phyloP scores from a whole-genome alignment of 208 protist genomes.

The Jaenimonas drosophilae region DNA sequence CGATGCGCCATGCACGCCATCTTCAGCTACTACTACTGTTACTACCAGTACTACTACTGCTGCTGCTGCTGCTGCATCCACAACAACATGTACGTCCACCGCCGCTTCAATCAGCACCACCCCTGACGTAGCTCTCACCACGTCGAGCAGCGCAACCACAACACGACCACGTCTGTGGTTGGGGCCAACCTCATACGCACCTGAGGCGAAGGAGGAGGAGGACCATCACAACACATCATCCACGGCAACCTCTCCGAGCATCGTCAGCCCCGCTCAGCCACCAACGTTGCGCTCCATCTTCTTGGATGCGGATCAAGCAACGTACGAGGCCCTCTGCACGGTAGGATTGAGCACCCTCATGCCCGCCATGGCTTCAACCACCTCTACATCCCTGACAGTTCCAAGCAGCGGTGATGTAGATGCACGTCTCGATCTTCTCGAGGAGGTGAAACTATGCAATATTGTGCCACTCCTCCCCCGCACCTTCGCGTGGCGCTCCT shows the following conservation, averaged over 20 bases:
- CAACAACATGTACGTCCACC: not conserved
- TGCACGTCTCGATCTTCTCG: slow-evolving; percentile 28
- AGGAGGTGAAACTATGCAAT: slow-evolving; percentile 60
- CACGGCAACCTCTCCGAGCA: not conserved
- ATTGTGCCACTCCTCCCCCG: slow-evolving; percentile 41
- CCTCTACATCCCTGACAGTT: no score
- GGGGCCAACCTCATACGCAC: not conserved
- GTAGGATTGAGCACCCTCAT: slow-evolving; percentile 10
- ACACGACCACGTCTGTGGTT: not conserved
- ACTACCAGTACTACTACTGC: not conserved
- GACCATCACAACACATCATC: not conserved
- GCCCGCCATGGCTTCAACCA: not conserved
- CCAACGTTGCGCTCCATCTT: slow-evolving; percentile 1
- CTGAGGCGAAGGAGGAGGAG: not conserved
- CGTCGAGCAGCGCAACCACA: not conserved
- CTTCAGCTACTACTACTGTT: not conserved
- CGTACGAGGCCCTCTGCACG: slow-evolving; percentile 37
- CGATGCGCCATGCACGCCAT: not conserved
- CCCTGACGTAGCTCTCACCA: not conserved
- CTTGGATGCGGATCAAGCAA: slow-evolving; percentile 23
- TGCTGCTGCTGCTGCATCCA: not conserved
- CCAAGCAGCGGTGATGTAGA: no score
- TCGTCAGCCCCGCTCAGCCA: not conserved
- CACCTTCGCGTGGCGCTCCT: slow-evolving; percentile 30
- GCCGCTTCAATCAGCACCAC: not conserved